Evolutionary conservation across 805 yeast genomes (phyloP).

Genomic region (Barnettozyma wickerhamii): DNA sequence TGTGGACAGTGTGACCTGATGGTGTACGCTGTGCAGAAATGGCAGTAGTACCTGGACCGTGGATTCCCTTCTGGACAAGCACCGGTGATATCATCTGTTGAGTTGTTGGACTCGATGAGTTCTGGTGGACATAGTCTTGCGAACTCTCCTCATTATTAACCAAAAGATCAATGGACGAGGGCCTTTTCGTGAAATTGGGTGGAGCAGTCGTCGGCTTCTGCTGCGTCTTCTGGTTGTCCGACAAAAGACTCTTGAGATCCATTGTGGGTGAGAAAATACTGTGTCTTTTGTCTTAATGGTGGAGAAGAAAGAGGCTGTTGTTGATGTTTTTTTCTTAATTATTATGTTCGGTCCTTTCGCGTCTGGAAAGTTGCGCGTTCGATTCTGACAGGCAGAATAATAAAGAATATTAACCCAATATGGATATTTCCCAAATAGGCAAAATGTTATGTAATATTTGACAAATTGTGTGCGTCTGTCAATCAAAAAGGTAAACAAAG

Average conservation of each 20-base stretch:
- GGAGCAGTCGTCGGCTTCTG: constrained; percentile 6
- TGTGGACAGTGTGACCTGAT: constrained; percentile 2
- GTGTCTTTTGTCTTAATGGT: too few species aligned
- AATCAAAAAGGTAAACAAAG: too few species aligned
- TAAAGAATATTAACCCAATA: too few species aligned
- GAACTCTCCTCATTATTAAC: constrained; percentile 15
- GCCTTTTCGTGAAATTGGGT: constrained; percentile 8
- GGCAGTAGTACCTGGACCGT: too few species aligned
- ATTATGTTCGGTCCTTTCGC: too few species aligned
- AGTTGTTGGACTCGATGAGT: constrained; percentile 6
- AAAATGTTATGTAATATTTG: too few species aligned
- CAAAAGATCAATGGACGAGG: constrained; percentile 19
- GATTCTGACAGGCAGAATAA: too few species aligned
- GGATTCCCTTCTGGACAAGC: constrained; percentile 2
- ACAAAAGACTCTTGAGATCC: constrained; percentile 21
- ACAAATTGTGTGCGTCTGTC: too few species aligned
- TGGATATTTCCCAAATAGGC: too few species aligned
- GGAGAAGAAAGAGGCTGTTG: too few species aligned
- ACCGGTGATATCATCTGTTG: constrained; percentile 14
- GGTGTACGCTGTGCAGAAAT: constrained; percentile 10
- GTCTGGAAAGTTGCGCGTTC: too few species aligned
- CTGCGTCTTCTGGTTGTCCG: constrained; percentile 8
- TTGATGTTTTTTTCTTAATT: too few species aligned
- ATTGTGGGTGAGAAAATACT: constrained; percentile 9
- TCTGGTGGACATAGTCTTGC: neutral